Evolutionary conservation across 257 asterid species (phyloP), one percentile per base, ranked within the genome.

Genomic region (Solanum lycopersicoides): DNA sequence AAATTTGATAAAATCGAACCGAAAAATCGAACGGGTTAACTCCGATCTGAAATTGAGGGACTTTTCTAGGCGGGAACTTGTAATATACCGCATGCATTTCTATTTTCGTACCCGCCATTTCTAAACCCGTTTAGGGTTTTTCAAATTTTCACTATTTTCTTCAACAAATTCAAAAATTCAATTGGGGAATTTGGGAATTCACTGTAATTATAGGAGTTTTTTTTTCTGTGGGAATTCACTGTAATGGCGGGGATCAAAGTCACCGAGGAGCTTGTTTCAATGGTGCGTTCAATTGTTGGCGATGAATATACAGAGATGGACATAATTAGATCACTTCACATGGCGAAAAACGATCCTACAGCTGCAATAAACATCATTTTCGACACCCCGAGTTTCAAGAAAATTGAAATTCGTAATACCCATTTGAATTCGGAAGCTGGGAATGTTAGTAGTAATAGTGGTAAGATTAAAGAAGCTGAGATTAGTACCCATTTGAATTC

Each of bases 291-390:
- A n/a, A 84, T 97, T 73, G 96, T 97, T 76, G 98, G 99, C 83
- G 90, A 88, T 20, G 97, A 93, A 44, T 91, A 90, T 85, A 90
- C 98, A 82, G 93, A 95, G 47, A 94, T 94, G 98, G 99, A 95
- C 92, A 92, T 97, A 63, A 90, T 95, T 84, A 98, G 99, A 88
- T 98, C 99, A 56, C 98, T 97, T 79, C 98, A 95, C 91, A 87
- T 97, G 99, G 96, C 99, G 82, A 97, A 95, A 23, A 95, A 93
- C 74, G 97, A 97, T 65, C 97, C 96, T 9, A 95, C 96, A 15
- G 98, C 98, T 11, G 99, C 99, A 14, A 94, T 97, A 71, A 97
- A 97, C 89, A 95, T 97, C 88, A 94, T 97, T 4, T 92, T 95
- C 28, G 99, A 97, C 86, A 88, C 97, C 39, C 96, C 98, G 6